Evolutionary conservation across 352 stramenopile species (phyloP).

Genomic region (Lagenidium giganteum): DNA sequence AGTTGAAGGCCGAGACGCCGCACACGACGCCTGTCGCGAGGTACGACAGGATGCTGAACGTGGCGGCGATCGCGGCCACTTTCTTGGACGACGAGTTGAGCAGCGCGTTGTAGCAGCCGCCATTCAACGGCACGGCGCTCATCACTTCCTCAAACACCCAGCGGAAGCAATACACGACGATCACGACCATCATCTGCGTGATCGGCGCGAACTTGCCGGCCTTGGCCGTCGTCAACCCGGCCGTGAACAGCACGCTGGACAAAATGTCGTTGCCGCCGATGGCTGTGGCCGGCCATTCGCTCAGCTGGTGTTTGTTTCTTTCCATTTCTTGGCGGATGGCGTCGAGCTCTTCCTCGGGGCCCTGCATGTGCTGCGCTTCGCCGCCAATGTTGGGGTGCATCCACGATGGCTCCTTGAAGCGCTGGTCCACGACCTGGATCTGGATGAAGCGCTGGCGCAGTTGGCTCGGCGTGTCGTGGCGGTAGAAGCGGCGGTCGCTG

Average conservation of each 20-base stretch:
- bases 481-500: no score
- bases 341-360: constrained; percentile 14
- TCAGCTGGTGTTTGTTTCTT: constrained; percentile 26
- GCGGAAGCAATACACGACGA: constrained; percentile 37
- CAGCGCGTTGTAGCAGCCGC: constrained; percentile 83
- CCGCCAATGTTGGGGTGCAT: constrained; percentile 65
- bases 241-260: constrained; percentile 71
- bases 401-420: constrained; percentile 60
- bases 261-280: constrained; percentile 89
- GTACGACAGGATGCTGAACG: constrained; percentile 82
- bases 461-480: constrained; percentile 39
- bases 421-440: constrained; percentile 50
- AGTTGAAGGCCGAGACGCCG: constrained; percentile 62
- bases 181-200: constrained; percentile 51
- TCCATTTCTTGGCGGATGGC: constrained; percentile 12
- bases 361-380: constrained; percentile 25
- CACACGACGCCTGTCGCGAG: constrained; percentile 69
- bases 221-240: constrained; percentile 28
- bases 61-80: constrained; percentile 60
- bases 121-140: constrained; percentile 79
- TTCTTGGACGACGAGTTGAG: constrained; percentile 83
- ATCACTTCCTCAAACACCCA: constrained; percentile 83
- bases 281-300: constrained; percentile 73
- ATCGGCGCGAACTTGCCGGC: constrained; percentile 72
- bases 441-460: constrained; percentile 55